Evolutionary conservation across 352 stramenopile species (phyloP).

Genomic region (Phytophthora sojae): DNA sequence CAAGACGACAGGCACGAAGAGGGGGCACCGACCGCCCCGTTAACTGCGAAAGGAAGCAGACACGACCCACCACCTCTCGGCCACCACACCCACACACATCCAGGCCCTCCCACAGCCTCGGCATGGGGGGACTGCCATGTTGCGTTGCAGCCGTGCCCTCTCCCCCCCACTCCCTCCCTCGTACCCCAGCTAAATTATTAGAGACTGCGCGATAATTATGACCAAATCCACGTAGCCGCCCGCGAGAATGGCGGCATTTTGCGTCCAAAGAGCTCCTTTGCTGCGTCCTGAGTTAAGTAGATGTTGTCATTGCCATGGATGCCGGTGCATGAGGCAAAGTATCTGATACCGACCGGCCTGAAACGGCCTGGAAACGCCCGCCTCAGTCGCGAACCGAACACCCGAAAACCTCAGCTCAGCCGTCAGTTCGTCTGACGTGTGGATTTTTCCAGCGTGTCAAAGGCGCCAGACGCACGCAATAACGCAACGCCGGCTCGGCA

Average conservation of each 20-base stretch:
- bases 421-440: not conserved
- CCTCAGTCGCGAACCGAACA: constrained; percentile 27
- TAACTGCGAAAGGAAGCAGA: constrained; percentile 38
- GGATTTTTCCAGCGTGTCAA: constrained; percentile 15
- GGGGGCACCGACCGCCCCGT: not conserved
- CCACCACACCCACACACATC: constrained; percentile 3
- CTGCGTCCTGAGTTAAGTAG: not conserved
- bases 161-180: not conserved
- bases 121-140: constrained; percentile 8
- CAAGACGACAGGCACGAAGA: constrained; percentile 1
- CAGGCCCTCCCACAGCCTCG: constrained; percentile 19
- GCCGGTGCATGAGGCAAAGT: constrained; percentile 4
- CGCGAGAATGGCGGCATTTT: constrained; percentile 21
- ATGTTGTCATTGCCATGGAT: not conserved
- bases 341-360: not conserved
- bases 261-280: not conserved
- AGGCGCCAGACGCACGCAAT: constrained; percentile 4
- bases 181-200: constrained; percentile 48
- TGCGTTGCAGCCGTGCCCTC: not conserved
- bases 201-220: constrained; percentile 42
- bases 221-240: constrained; percentile 32
- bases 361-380: constrained; percentile 19
- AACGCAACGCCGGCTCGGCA: not conserved
- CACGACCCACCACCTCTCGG: not conserved
- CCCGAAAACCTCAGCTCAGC: constrained; percentile 6